These are phyloP conservation scores for Emmonsia crescens DNA, from an alignment of 2,329 filamentous ascomycete species.

Conservation along the genomic window DNA sequence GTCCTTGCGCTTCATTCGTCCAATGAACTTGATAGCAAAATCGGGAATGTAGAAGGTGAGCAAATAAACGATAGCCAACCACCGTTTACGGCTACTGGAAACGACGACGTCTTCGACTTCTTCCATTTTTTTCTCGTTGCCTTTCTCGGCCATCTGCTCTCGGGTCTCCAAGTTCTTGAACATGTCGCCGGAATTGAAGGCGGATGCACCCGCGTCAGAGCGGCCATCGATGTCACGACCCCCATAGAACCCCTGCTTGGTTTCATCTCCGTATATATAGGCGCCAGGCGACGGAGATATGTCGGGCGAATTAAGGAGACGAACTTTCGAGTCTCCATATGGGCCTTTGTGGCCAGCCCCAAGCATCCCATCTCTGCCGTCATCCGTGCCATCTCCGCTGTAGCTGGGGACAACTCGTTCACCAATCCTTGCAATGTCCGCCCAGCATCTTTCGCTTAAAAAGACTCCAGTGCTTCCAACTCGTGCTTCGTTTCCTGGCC, in stretches of 20 bases:
- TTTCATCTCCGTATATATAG: conserved; percentile 61
- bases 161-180: conserved; percentile 93
- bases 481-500: conserved; percentile 83
- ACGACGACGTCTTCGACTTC: conserved; percentile 79
- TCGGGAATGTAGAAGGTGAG: conserved; percentile 86
- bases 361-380: conserved; percentile 51
- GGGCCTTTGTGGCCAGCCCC: conserved; percentile 34
- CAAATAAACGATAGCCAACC: conserved; percentile 72
- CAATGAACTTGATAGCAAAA: conserved; percentile 63
- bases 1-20: conserved; percentile 84
- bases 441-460: conserved; percentile 90
- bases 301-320: conserved; percentile 40
- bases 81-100: conserved; percentile 74
- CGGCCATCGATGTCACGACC: conserved; percentile 68
- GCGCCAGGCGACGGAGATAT: conserved; percentile 44
- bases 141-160: conserved; percentile 89
- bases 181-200: conserved; percentile 88
- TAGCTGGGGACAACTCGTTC: conserved; percentile 51
- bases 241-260: conserved; percentile 69
- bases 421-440: conserved; percentile 68
- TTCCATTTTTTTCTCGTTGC: conserved; percentile 77
- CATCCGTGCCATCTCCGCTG: conserved; percentile 46
- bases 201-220: conserved; percentile 86
- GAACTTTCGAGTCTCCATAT: conserved; percentile 43
- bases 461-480: conserved; percentile 91